Base-by-base conservation (phyloP, 345 rosid species). In the Gossypium arboreum region DNA sequence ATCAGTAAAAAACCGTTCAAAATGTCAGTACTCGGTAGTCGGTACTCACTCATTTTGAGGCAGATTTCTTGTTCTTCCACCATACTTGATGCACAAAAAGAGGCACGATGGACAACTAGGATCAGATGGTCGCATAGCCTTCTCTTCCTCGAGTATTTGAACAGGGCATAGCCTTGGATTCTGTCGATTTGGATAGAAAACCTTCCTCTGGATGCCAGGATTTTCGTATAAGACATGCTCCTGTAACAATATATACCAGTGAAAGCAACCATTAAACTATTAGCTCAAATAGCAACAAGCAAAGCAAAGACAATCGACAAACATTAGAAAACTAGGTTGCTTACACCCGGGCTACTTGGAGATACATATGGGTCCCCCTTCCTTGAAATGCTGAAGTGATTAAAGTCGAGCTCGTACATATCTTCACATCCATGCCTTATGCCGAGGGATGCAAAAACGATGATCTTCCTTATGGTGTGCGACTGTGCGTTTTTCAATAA, bases 11-110 rank as follows among this genome's bases (percentile, higher is more conserved):
- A 45, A 58, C 12, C 45, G 25, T 24, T 69, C 51, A n/a, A 47
- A 20, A 67, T 10, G 20, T 34, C 8, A 18, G 13, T 57, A 20
- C 61, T 57, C 15, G 10, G 16, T 57, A 20, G 27, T 57, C 29
- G 4, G 16, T 9, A 73, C 84, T 82, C 75, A 88, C 92, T 88
- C 88, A 61, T 86, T 88, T 74, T 88, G 89, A 20, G 92, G 92
- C 68, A 84, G 86, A 73, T 88, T 88, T 81, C 92, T 81, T 4
- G 92, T 84, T 62, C 86, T 86, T 63, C 92, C 92, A 56, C 92
- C 92, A 47, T 88, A 88, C 79, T 88, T 88, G 10, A 88, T 86
- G 81, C 92, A 86, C 68, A 88, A 80, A 80, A 88, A 88, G 24
- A 88, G 70, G 78, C 80, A 80, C 27, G 89, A 86, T 2, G 92